Evolutionary conservation across 2,329 filamentous ascomycete genomes (phyloP), one percentile per base, ranked within the genome.

Genomic region (Aureobasidium melanogenum): DNA sequence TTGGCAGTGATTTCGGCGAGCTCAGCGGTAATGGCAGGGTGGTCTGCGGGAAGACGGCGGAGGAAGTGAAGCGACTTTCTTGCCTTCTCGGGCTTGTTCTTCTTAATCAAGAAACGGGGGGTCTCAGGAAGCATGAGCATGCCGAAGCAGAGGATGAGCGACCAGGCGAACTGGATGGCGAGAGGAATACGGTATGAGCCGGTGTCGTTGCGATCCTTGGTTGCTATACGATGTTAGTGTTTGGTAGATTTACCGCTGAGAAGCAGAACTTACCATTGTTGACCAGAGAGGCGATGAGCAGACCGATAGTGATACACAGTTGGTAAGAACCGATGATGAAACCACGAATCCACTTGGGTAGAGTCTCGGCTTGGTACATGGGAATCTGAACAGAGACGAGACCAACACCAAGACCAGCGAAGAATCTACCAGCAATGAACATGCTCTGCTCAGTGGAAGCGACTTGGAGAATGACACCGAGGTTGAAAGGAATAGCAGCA

Each of bases 331-430:
- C 84, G 19, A 91, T 88, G 41, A 91, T 81, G 60, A 87, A 85
- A 69, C 88, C 88, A 68, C 88, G 84, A 65, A 92, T 85, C 74
- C 88, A 89, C 75, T 80, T 83, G 64, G 86, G 87, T 73, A 78
- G 72, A 70, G 91, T 88, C 75, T 91, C 88, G 51, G 86, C 88
- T 87, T 92, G 91, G 81, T 92, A 90, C 63, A 89, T 79, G 69
- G 90, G 88, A 77, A 60, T 78, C 76, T 61, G 84, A 84, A 78
- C 90, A 76, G 62, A 93, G 73, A 91, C 80, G 17, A 74, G 60
- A 50, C 65, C 65, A 15, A 66, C 65, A 36, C 65, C 65, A 3
- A 64, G 48, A 34, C 65, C 65, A 46, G 65, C 63, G 39, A 66
- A 62, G 54, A 64, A 61, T 38, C 65, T 51, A 22, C 65, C 65